Evolutionary conservation across 495 filamentous ascomycete species (phyloP).

Genomic region (Annulohypoxylon nitens): DNA sequence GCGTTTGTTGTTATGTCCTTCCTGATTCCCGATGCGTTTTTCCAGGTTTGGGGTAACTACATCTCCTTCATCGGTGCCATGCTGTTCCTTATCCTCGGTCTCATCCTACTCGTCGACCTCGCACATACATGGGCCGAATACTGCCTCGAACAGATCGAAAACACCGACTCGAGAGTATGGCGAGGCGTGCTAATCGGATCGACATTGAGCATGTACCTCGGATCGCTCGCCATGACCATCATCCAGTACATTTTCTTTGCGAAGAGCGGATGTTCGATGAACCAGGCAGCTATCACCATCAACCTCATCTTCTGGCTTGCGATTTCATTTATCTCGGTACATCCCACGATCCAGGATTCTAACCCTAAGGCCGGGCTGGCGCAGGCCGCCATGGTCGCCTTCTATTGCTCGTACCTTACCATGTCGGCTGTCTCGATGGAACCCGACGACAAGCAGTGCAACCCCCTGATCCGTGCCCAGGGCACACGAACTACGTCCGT

Average conservation of each 20-base stretch:
- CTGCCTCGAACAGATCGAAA: constrained; percentile 93
- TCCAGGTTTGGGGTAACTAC: constrained; percentile 96
- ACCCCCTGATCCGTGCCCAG: constrained; percentile 88
- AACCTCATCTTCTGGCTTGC: constrained; percentile 88
- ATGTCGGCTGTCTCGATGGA: constrained; percentile 99
- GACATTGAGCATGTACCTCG: constrained; percentile 93
- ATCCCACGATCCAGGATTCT: constrained; percentile 89
- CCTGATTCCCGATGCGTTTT: constrained; percentile 95
- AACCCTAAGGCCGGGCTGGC: constrained; percentile 94
- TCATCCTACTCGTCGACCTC: constrained; percentile 93
- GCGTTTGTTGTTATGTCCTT: constrained; percentile 89
- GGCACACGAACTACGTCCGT: constrained; percentile 92
- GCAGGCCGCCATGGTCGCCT: constrained; percentile 95
- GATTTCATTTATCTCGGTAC: constrained; percentile 86
- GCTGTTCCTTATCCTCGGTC: constrained; percentile 91
- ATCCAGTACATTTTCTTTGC: constrained; percentile 99
- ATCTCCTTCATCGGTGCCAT: constrained; percentile 89
- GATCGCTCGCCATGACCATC: constrained; percentile 90
- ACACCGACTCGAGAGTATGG: constrained; percentile 86
- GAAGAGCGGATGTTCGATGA: constrained; percentile 85
- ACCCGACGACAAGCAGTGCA: constrained; percentile 94
- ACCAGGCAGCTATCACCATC: constrained; percentile 82
- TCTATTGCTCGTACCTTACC: constrained; percentile 98
- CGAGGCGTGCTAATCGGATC: constrained; percentile 88
- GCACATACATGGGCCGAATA: constrained; percentile 99